phyloP scores from a whole-genome alignment of 768 basidiomycete genomes.

The Hirschioporus abietinus region DNA sequence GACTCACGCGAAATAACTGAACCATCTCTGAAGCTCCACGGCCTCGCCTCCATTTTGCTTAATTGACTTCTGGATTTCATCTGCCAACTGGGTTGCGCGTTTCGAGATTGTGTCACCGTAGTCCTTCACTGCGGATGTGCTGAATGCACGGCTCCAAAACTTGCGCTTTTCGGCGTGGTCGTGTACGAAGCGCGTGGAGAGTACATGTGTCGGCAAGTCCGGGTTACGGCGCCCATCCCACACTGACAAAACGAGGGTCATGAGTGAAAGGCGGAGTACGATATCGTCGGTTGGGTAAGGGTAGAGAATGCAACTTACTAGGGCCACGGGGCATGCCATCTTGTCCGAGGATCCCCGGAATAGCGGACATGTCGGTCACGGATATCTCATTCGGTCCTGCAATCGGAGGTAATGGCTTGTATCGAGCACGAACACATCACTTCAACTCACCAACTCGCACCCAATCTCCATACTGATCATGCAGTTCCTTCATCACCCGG shows the following conservation, averaged over 20 bases:
- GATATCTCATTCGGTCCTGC: conserved; percentile 58
- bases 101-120: conserved; percentile 36
- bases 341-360: conserved; percentile 43
- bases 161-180: conserved; percentile 42
- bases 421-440: conserved; percentile 6
- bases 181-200: conserved; percentile 33
- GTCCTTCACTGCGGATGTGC: conserved; percentile 37
- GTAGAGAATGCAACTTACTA: conserved; percentile 16
- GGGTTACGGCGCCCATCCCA: conserved; percentile 47
- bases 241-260: conserved; percentile 26
- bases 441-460: conserved; percentile 44
- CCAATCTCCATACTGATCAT: conserved; percentile 49
- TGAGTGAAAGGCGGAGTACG: not conserved
- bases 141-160: conserved; percentile 49
- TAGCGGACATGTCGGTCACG: conserved; percentile 38
- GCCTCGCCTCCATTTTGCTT: not conserved
- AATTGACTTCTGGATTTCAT: conserved; percentile 25
- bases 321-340: conserved; percentile 49
- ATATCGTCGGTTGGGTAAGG: not conserved
- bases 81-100: conserved; percentile 37
- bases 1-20: conserved; percentile 34
- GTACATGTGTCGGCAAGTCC: conserved; percentile 28
- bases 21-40: conserved; percentile 20
- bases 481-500: conserved; percentile 38
- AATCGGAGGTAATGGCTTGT: conserved; percentile 4